phyloP scores from a whole-genome alignment of 139 green algal genomes.

The Chlamydomonas incerta region DNA sequence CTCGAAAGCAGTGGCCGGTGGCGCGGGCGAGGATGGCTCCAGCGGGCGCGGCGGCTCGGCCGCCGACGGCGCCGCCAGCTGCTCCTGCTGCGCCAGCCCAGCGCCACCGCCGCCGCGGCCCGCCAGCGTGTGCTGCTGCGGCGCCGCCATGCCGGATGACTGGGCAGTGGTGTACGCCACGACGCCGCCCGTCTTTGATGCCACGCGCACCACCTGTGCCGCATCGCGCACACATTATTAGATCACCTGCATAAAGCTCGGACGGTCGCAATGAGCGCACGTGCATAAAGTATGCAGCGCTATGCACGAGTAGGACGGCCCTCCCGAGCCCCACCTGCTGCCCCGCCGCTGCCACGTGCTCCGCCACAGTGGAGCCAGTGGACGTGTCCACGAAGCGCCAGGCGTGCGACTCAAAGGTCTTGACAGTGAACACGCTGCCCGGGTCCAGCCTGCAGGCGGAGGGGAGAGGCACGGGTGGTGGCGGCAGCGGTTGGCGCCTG shows the following conservation, averaged over 20 bases:
- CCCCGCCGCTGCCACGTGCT: conserved; percentile 17
- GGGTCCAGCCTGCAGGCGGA: not conserved
- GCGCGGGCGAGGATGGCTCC: not conserved
- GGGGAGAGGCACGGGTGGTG: too few relatives aligned
- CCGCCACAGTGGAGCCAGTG: not conserved
- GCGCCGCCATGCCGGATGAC: not conserved
- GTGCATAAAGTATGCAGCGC: too few relatives aligned
- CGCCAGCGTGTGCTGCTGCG: not conserved
- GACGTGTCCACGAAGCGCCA: conserved; percentile 37
- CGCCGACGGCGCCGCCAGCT: not conserved
- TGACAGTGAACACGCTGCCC: conserved; percentile 6
- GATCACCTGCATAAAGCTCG: too few relatives aligned
- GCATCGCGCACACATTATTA: too few relatives aligned
- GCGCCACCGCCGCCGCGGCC: not conserved
- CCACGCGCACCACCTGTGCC: conserved; percentile 21
- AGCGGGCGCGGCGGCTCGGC: too few relatives aligned
- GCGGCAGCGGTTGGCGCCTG: too few relatives aligned
- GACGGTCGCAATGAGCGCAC: too few relatives aligned
- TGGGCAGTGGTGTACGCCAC: conserved; percentile 1
- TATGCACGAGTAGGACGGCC: too few relatives aligned
- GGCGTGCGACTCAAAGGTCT: conserved; percentile 35
- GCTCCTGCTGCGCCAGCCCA: not conserved
- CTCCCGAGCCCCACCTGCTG: not conserved
- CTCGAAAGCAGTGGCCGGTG: not conserved
- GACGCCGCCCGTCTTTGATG: not conserved